Evolutionary conservation across 495 filamentous ascomycete genomes (phyloP), one percentile per base, ranked within the genome.

Genomic region (Trypethelium eluteriae): DNA sequence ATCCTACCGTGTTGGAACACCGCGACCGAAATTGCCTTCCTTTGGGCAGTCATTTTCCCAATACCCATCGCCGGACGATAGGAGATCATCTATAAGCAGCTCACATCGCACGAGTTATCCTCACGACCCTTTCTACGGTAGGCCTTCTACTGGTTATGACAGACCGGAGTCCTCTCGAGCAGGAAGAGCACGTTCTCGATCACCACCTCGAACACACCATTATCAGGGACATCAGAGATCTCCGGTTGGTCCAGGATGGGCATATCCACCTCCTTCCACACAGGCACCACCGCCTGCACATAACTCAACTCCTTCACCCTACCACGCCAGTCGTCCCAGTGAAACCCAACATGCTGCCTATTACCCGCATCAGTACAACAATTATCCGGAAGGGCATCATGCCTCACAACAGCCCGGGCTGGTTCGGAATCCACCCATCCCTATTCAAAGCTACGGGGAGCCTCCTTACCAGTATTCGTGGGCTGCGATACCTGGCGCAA

Each of bases 41-140:
- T 59, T 59, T 36, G 53, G 36, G 32, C 53, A 59, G 14, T 59
- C 53, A 14, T 59, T 59, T 59, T 36, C 53, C 18, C 53, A 3
- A 32, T 36, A 36, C 14, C 53, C 53, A 34, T 59, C 53, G 7
- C 53, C 3, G 25, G 53, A 59, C 18, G 53, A 59, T 18, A 36
- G 53, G 18, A 34, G 11, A 36, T 59, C 32, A 18, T 36, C 25
- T 35, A 9, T 36, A 7, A 14, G 53, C 18, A 34, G 53, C 53
- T 59, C 53, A 3, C 18, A 36, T 18, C 53, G 53, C 53, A 34
- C n/a, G 6, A 36, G 53, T 59, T 36, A 36, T 59, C 36, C 53
- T 35, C 14, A 59, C 25, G 53, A 59, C 36, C 32, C 53, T 59
- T 59, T 35, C 32, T 59, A 35, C 6, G 10, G 14, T 59, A 32